A percentile compares a stretch with the other conserved stretches of the same genome.
Evolutionary conservation across 306 rosid species (phyloP).

Genomic region (Crataegus laevigata): DNA sequence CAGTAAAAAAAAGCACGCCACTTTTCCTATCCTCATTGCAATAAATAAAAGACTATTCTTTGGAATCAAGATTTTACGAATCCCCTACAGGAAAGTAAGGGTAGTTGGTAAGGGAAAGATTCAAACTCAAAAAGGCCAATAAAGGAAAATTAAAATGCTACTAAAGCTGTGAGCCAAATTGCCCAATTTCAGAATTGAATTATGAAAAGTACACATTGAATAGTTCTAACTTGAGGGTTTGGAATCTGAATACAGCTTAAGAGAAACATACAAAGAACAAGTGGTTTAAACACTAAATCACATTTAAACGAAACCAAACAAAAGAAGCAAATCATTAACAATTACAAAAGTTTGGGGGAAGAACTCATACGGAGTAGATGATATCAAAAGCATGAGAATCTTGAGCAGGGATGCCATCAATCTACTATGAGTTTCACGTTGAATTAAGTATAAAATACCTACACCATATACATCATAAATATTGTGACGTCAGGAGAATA

Average conservation of each 20-base stretch:
- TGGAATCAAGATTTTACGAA: not conserved
- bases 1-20: not conserved
- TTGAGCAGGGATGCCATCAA: conserved; percentile 77
- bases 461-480: conserved; percentile 14
- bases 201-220: not conserved
- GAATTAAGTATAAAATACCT: conserved; percentile 75
- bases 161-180: not conserved
- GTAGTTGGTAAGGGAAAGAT: not conserved
- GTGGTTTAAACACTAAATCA: not conserved
- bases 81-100: not conserved
- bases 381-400: conserved; percentile 71
- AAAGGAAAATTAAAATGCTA: not conserved
- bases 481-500: not conserved
- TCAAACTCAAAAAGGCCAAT: not conserved
- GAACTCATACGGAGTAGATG: conserved; percentile 75
- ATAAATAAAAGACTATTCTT: not conserved
- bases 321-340: not conserved
- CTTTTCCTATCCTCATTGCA: not conserved
- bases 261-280: not conserved
- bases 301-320: not conserved
- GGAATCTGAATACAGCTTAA: not conserved
- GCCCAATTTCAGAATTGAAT: not conserved
- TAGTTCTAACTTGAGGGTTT: not conserved
- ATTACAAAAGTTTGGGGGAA: not conserved
- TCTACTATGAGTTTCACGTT: conserved; percentile 57